Conservation (phyloP, 306 rosid genomes). For the Quercus cerris region DNA sequence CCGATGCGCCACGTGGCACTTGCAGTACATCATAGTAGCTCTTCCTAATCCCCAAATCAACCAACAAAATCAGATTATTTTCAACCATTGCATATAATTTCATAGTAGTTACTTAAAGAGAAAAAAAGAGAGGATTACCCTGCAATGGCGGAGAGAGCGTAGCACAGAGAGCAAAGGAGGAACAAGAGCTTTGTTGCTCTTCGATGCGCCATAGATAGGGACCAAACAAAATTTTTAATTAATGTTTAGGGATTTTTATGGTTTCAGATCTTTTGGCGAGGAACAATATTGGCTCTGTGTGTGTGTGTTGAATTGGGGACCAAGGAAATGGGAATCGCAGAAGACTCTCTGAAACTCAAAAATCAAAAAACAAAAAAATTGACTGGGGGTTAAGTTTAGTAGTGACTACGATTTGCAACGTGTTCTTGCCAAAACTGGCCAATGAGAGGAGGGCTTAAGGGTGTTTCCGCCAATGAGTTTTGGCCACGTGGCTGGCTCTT, state of each 20-base stretch:
- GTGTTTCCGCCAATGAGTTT: conserved; percentile 31
- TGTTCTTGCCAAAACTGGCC: conserved; percentile 50
- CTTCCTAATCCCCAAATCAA: conserved; percentile 42
- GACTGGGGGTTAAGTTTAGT: not conserved
- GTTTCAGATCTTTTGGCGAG: not conserved
- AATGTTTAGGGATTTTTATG: conserved; percentile 11
- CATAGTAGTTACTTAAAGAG: too few relatives aligned
- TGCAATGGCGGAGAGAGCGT: conserved; percentile 64
- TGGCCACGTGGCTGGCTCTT: conserved; percentile 28
- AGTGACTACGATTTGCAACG: conserved; percentile 45
- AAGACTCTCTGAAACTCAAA: conserved; percentile 3
- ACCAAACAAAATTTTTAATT: too few relatives aligned
- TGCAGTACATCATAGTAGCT: conserved; percentile 85
- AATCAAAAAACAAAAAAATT: not conserved
- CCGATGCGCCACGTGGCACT: conserved; percentile 80
- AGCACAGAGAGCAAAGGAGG: conserved; percentile 56
- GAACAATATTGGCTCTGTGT: too few relatives aligned
- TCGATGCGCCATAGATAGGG: conserved; percentile 66
- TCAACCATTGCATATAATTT: too few relatives aligned
- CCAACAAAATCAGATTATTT: too few relatives aligned
- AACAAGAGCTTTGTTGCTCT: conserved; percentile 40
- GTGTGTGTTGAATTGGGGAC: not conserved
- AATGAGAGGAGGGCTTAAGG: conserved; percentile 36
- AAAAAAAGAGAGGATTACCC: conserved; percentile 30
- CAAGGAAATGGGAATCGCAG: not conserved